These are phyloP conservation scores for Hygrophila difformis DNA, from an alignment of 257 asterid genomes.

Conservation along the genomic window DNA sequence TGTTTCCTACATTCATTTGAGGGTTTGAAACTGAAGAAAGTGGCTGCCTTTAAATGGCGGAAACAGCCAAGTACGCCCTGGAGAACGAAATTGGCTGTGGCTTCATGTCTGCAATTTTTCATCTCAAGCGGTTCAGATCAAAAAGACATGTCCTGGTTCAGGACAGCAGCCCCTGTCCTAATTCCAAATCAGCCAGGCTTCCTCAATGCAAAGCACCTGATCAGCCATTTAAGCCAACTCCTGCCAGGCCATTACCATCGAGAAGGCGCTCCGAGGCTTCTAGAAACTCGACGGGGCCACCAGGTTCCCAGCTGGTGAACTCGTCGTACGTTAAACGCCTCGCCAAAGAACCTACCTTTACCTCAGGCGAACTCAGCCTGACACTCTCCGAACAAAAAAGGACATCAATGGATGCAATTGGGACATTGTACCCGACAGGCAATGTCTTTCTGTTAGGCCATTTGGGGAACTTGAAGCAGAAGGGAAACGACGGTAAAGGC, in stretches of 20 bases:
- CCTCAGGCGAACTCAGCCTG: slow-evolving; percentile 30
- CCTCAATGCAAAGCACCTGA: background rate
- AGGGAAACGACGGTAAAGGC: slow-evolving; percentile 3
- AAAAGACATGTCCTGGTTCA: slow-evolving; percentile 16
- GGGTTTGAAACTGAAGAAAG: background rate
- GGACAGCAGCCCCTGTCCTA: slow-evolving; percentile 1
- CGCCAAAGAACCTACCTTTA: slow-evolving; percentile 24
- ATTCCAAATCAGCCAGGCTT: slow-evolving; percentile 18
- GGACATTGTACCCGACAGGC: slow-evolving; percentile 20
- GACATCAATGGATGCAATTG: slow-evolving; percentile 6
- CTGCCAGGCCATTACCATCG: slow-evolving; percentile 13
- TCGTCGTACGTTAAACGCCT: slow-evolving; percentile 16
- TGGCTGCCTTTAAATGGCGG: slow-evolving; percentile 23
- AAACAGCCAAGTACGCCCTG: slow-evolving; percentile 16
- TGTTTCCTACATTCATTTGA: too few species aligned
- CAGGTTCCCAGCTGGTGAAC: too few species aligned
- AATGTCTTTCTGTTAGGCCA: slow-evolving; percentile 43
- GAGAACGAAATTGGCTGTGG: slow-evolving; percentile 40
- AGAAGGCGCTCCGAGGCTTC: too few species aligned
- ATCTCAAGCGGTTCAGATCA: slow-evolving; percentile 16
- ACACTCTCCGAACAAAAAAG: slow-evolving; percentile 16
- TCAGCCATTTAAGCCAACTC: background rate
- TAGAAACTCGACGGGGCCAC: too few species aligned
- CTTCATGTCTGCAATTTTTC: slow-evolving; percentile 31
- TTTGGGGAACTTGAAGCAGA: slow-evolving; percentile 31